Evolutionary conservation across 2,329 filamentous ascomycete genomes (phyloP).

Genomic region (Botryotinia convoluta): DNA sequence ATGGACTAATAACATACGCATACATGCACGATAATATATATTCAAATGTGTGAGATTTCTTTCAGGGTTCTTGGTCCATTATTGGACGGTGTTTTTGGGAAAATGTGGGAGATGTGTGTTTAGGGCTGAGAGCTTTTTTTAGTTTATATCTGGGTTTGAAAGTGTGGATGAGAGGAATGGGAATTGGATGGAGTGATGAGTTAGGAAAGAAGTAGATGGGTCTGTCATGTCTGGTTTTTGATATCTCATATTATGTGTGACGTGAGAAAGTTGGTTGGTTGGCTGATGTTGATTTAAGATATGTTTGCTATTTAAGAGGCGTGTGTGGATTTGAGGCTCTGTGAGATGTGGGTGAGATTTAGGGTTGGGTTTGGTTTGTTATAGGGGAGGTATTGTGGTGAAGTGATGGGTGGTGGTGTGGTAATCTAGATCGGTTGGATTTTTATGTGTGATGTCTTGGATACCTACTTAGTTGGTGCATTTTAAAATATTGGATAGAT

Average conservation of each 20-base stretch:
- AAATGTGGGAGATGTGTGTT: background rate
- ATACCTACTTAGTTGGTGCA: background rate
- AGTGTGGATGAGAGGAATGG: background rate
- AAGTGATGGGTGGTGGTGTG: background rate
- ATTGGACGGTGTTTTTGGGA: background rate
- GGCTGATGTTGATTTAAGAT: background rate
- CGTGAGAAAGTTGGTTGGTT: conserved; percentile 3
- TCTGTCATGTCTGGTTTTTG: background rate
- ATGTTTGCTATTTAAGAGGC: background rate
- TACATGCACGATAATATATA: background rate
- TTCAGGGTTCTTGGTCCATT: background rate
- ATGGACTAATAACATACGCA: background rate
- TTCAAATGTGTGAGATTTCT: background rate
- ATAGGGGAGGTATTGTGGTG: background rate
- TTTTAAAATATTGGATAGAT: background rate
- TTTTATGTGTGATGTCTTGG: background rate
- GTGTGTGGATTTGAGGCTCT: background rate
- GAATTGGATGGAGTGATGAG: background rate
- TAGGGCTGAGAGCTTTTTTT: background rate
- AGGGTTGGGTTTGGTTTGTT: background rate
- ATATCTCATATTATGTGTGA: background rate
- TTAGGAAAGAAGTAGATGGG: background rate
- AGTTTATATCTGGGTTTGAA: background rate
- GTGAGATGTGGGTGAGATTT: background rate
- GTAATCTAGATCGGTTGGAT: background rate